Base-by-base conservation (phyloP, 2,329 filamentous ascomycete genomes). In the Aspergillus sp. region DNA sequence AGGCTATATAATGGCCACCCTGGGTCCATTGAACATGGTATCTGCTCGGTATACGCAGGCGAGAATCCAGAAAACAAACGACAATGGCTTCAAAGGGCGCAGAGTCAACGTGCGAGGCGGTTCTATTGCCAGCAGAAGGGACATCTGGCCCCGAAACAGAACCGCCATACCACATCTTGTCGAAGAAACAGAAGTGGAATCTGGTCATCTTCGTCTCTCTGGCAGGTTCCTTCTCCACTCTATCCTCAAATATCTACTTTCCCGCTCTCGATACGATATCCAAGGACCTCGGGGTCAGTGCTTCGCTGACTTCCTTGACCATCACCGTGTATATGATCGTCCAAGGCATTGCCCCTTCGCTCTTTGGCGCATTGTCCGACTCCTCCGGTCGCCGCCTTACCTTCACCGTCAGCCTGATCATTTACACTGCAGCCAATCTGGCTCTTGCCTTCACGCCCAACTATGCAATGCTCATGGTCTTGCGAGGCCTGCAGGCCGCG, bases 321-420 rank as follows among this genome's bases (percentile, higher is more conserved):
- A 67, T 76, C 17, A 76, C 74, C 0, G 59, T 73, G 37, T 84
- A 83, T 61, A 77, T 82, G 67, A 72, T 83, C 50, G 69, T 82
- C 4, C 82, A 84, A 67, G 82, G 79, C 6, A 66, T 83, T 15
- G 76, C 79, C 3, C 80, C 82, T 0, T 70, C 76, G 4, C 70
- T 83, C 51, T 83, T 79, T 77, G 79, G 77, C 7, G 74, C 79
- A 0, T 68, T 84, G 8, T 79, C 80, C 0, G 81, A 84, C 60
- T 70, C 70, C 0, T 60, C 77, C 6, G 81, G 81, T 0, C 74
- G 81, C 3, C 74, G 81, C 14, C 69, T 73, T 0, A 73, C 78
- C n/a, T 81, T 79, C 56, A 71, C 76, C 14, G 74, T 72, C 23
- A 79, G 79, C 1, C 79, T 84, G 35, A 33, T 71, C 21, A 75